Evolutionary conservation across 2,329 filamentous ascomycete species (phyloP), one percentile per base, ranked within the genome.

Genomic region (Rhynchosporium secalis): DNA sequence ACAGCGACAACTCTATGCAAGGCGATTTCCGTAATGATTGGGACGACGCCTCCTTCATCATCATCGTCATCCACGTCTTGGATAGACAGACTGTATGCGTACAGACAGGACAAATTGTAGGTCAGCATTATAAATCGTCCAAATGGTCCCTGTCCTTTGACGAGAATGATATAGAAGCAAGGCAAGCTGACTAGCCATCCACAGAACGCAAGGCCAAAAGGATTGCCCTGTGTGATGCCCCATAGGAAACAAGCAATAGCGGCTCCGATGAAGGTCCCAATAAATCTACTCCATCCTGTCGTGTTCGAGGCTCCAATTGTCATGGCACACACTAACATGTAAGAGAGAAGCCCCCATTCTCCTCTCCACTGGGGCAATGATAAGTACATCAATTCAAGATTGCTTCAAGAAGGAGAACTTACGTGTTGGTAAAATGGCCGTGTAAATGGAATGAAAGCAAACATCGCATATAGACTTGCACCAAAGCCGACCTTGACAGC

Each of bases 311-410:
- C 92, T 33, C 95, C 95, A 28, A 97, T 94, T 0, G 94, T 99
- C 92, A 97, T 98, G 43, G 91, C 92, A 73, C 93, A 96, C 29
- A 99, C 95, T 72, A 98, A 87, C 94, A 98, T 98, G 79, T 96
- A 98, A 0, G 92, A 96, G 60, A 99, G 76, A 2, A 99, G 81
- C 28, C 95, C 95, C 95, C 95, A 99, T 80, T 99, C 95, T 36
- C 94, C 94, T 74, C 94, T 83, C 92, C 93, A 98, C 41, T 43
- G 12, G 12, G 26, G 13, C 8, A 15, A 13, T 12, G 20, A 26
- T 56, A 8, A 56, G 54, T 36, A 46, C 7, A 4, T 52, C 29
- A 26, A 29, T 13, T 10, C 20, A 26, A 13, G n/a, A 31, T 5
- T 28, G 4, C 28, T 10, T 46, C 40, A 12, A 28, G 26, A 40